phyloP scores from a whole-genome alignment of 2,329 filamentous ascomycete genomes.

The Huntiella omanensis region DNA sequence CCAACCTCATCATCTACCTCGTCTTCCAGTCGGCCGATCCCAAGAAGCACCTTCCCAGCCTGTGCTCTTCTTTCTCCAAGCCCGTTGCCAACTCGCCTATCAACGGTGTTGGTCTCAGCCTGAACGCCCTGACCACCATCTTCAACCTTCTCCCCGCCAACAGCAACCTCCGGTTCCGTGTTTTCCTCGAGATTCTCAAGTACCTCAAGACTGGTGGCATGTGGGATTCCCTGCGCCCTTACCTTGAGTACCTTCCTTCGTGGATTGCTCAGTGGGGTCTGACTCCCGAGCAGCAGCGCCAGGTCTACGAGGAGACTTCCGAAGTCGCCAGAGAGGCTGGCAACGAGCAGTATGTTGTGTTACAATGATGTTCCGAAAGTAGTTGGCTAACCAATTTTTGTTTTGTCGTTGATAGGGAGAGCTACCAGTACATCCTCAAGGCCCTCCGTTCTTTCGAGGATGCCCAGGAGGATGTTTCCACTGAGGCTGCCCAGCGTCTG shows the following conservation, averaged over 20 bases:
- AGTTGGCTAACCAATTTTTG: neutral
- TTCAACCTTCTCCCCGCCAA: constrained; percentile 78
- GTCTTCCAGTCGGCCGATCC: constrained; percentile 70
- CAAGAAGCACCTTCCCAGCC: constrained; percentile 66
- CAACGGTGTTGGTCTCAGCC: constrained; percentile 69
- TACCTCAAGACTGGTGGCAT: constrained; percentile 58
- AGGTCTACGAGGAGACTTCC: constrained; percentile 65
- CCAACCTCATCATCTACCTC: constrained; percentile 92
- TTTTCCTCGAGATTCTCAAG: constrained; percentile 73
- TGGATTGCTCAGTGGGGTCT: constrained; percentile 77
- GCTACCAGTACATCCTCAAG: constrained; percentile 50
- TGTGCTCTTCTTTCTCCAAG: constrained; percentile 78
- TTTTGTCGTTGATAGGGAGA: constrained; percentile 22
- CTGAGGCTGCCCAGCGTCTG: constrained; percentile 40
- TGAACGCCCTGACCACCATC: constrained; percentile 80
- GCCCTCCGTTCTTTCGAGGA: constrained; percentile 42
- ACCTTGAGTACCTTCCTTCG: constrained; percentile 61
- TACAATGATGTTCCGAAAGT: neutral
- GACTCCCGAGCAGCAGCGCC: constrained; percentile 64
- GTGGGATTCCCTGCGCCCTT: constrained; percentile 68
- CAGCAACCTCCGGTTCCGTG: constrained; percentile 70
- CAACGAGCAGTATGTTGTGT: constrained; percentile 47
- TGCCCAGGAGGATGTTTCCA: constrained; percentile 34
- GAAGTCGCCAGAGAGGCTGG: constrained; percentile 63
- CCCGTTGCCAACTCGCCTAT: constrained; percentile 71